Percentiles rank a stretch among this genome's conserved stretches.
These are phyloP conservation scores for Talaromyces pinophilus DNA, from an alignment of 2,329 filamentous ascomycete genomes.

Conservation along the genomic window DNA sequence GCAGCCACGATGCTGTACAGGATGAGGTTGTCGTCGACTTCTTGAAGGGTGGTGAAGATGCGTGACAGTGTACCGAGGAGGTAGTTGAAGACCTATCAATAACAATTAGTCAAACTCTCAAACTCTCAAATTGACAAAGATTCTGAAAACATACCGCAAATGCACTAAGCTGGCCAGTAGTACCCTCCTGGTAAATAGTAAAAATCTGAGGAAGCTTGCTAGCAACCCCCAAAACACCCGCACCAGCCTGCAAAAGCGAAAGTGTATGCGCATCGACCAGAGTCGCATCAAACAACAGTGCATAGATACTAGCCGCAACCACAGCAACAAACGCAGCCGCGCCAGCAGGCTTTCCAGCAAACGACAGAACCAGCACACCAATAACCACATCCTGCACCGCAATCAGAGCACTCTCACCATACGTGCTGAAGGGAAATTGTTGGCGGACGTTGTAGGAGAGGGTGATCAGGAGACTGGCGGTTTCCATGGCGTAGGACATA, in stretches of 20 bases:
- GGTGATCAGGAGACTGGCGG: constrained; percentile 79
- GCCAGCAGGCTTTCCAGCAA: constrained; percentile 65
- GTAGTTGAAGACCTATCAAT: constrained; percentile 88
- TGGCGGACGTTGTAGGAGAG: constrained; percentile 91
- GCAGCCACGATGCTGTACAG: constrained; percentile 92
- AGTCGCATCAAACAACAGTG: constrained; percentile 65
- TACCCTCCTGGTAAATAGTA: constrained; percentile 79
- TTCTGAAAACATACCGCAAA: constrained; percentile 69
- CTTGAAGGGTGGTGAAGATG: constrained; percentile 96
- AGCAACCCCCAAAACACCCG: constrained; percentile 77
- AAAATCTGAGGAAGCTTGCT: constrained; percentile 94
- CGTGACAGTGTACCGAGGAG: constrained; percentile 87
- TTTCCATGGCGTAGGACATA: constrained; percentile 90
- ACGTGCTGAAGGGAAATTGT: constrained; percentile 93
- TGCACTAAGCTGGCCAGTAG: constrained; percentile 92
- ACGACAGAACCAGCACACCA: constrained; percentile 80
- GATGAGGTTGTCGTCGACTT: constrained; percentile 95
- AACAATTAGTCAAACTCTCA: background rate
- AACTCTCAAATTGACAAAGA: background rate
- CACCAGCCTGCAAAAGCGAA: constrained; percentile 77
- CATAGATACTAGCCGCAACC: constrained; percentile 67
- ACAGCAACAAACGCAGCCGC: constrained; percentile 78
- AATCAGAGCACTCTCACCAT: constrained; percentile 91
- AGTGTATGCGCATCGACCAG: constrained; percentile 68
- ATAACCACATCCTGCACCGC: constrained; percentile 91